Percentiles rank a stretch among this genome's conserved stretches.
Conservation (phyloP, 148 eudicot genomes). For the Rheum nobile region DNA sequence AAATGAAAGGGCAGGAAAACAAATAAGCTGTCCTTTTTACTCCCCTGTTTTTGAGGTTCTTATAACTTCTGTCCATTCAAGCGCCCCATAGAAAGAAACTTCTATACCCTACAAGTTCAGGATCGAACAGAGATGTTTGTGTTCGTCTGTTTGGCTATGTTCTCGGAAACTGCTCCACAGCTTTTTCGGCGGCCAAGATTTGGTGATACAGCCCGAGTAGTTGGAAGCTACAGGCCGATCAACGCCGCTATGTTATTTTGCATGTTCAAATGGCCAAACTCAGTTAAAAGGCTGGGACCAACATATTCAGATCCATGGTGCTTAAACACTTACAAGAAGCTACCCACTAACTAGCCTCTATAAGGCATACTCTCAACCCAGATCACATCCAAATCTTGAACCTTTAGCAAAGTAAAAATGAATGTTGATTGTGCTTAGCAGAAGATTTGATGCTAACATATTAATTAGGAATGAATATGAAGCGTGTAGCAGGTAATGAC, state of each 20-base stretch:
- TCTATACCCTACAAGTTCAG: slow-evolving; percentile 14
- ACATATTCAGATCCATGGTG: neutral
- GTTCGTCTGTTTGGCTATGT: slow-evolving; percentile 25
- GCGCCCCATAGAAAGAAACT: slow-evolving; percentile 4
- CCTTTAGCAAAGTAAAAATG: neutral
- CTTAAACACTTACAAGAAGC: neutral
- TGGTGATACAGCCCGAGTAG: slow-evolving; percentile 80
- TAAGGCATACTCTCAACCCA: neutral
- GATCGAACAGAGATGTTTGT: slow-evolving; percentile 43
- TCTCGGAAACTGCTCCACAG: slow-evolving; percentile 24
- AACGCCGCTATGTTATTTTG: neutral
- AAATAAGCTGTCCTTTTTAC: neutral
- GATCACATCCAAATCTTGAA: neutral
- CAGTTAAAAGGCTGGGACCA: neutral
- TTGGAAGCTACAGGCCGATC: slow-evolving; percentile 17
- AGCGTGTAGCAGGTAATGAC: neutral
- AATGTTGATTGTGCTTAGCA: neutral
- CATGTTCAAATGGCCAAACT: neutral
- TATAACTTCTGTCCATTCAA: neutral
- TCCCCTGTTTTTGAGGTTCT: neutral
- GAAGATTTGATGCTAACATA: neutral
- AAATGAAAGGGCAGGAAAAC: slow-evolving; percentile 2
- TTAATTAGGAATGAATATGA: neutral
- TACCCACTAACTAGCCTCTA: neutral
- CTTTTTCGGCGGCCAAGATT: slow-evolving; percentile 78